These are phyloP conservation scores for Pichia sp. DNA, from an alignment of 1,139 yeast genomes.

Conservation along the genomic window DNA sequence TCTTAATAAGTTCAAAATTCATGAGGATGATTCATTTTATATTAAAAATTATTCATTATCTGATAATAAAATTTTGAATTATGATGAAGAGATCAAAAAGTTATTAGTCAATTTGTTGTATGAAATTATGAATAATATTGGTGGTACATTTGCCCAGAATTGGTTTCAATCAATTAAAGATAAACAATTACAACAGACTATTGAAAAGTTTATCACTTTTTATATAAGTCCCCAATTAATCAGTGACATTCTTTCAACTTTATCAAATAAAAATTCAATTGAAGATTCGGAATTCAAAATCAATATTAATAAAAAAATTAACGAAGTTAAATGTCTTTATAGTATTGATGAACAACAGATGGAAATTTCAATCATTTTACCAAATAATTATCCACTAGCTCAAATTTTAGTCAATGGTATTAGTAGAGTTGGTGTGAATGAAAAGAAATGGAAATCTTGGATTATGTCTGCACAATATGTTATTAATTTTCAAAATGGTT, in stretches of 20 bases:
- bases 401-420: conserved; percentile 74
- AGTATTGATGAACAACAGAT: conserved; percentile 83
- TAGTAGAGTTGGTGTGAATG: conserved; percentile 80
- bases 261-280: conserved; percentile 28
- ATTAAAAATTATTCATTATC: conserved; percentile 15
- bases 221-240: conserved; percentile 63
- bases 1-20: conserved; percentile 33
- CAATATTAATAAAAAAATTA: conserved; percentile 53
- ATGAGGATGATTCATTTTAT: conserved; percentile 15
- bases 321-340: conserved; percentile 70
- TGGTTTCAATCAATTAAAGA: conserved; percentile 68
- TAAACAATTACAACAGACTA: conserved; percentile 46
- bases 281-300: conserved; percentile 55
- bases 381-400: conserved; percentile 65
- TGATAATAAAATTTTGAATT: conserved; percentile 16
- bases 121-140: conserved; percentile 50
- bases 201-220: conserved; percentile 58
- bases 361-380: conserved; percentile 72
- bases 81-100: conserved; percentile 33
- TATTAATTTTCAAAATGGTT: conserved; percentile 67
- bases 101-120: conserved; percentile 52
- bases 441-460: conserved; percentile 95
- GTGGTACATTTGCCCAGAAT: conserved; percentile 52
- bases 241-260: conserved; percentile 41
- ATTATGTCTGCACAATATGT: conserved; percentile 81